A percentile compares a stretch with the other conserved stretches of the same genome.
phyloP scores from a whole-genome alignment of 352 stramenopile genomes.

The Sclerospora graminicola region DNA sequence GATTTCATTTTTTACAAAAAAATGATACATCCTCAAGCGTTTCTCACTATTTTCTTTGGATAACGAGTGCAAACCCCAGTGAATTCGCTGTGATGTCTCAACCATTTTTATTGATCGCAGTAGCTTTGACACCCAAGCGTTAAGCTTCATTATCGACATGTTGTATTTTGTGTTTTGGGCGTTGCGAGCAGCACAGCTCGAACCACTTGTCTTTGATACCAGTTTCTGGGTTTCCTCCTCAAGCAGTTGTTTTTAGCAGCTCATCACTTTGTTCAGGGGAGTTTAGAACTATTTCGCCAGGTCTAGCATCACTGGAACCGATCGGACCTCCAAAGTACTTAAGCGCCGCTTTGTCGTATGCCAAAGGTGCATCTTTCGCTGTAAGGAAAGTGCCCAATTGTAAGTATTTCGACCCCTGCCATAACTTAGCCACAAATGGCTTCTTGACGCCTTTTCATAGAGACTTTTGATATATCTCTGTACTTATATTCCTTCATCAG shows the following conservation, averaged over 20 bases:
- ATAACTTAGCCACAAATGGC: conserved; percentile 67
- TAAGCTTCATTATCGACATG: conserved; percentile 65
- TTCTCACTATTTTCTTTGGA: conserved; percentile 16
- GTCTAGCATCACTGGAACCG: conserved; percentile 23
- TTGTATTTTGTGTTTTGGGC: conserved; percentile 68
- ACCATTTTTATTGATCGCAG: conserved; percentile 69
- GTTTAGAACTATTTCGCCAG: conserved; percentile 59
- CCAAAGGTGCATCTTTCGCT: conserved; percentile 53
- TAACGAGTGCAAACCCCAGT: conserved; percentile 33
- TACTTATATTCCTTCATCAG: conserved; percentile 72
- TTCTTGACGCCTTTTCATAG: conserved; percentile 74
- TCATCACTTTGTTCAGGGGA: conserved; percentile 57
- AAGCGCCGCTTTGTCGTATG: conserved; percentile 74
- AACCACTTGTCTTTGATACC: conserved; percentile 6
- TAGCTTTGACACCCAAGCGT: conserved; percentile 58
- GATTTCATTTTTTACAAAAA: conserved; percentile 37
- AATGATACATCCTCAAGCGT: conserved; percentile 11
- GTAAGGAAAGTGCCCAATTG: conserved; percentile 65
- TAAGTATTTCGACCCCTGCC: conserved; percentile 51
- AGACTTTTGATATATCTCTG: conserved; percentile 67
- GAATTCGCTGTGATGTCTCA: conserved; percentile 60
- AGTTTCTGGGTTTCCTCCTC: conserved; percentile 55
- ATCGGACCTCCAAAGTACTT: conserved; percentile 58
- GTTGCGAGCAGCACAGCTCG: conserved; percentile 37
- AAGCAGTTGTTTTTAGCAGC: conserved; percentile 45